phyloP scores from a whole-genome alignment of 148 eudicot species.

The Chenopodium suecicum region DNA sequence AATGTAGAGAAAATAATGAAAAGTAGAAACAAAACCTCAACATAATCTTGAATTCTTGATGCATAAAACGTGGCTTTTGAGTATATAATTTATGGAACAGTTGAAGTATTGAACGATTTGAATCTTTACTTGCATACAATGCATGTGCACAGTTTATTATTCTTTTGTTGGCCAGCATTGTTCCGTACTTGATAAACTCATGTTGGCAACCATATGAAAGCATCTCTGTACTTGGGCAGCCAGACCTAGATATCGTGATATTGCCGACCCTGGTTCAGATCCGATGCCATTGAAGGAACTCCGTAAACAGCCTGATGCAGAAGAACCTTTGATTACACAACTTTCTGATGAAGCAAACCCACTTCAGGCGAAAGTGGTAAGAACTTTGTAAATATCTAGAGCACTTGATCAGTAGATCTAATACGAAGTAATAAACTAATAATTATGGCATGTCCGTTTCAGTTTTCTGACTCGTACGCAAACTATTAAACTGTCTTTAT shows the following conservation, averaged over 20 bases:
- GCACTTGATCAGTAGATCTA: neutral
- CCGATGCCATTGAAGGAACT: constrained; percentile 16
- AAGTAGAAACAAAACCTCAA: neutral
- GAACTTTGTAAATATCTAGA: neutral
- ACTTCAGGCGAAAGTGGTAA: constrained; percentile 28
- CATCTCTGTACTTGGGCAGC: constrained; percentile 17
- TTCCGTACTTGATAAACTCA: neutral
- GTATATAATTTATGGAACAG: neutral
- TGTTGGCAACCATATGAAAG: constrained; percentile 12
- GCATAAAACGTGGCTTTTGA: neutral
- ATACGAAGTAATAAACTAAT: too few species aligned
- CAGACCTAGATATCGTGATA: constrained; percentile 29
- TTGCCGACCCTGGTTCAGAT: constrained; percentile 13
- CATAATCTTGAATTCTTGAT: neutral
- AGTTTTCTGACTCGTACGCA: neutral
- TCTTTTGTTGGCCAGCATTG: neutral
- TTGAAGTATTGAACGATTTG: neutral
- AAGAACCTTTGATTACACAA: constrained; percentile 19
- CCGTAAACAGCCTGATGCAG: constrained; percentile 14
- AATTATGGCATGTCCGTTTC: neutral
- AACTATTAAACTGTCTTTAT: neutral
- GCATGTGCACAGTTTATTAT: neutral
- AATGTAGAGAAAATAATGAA: neutral
- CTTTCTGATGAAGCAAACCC: constrained; percentile 5
- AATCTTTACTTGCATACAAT: neutral